Percentiles rank a stretch among this genome's conserved stretches.
Evolutionary conservation across 2,329 filamentous ascomycete species (phyloP).

Genomic region (Elsinoe necatrix): DNA sequence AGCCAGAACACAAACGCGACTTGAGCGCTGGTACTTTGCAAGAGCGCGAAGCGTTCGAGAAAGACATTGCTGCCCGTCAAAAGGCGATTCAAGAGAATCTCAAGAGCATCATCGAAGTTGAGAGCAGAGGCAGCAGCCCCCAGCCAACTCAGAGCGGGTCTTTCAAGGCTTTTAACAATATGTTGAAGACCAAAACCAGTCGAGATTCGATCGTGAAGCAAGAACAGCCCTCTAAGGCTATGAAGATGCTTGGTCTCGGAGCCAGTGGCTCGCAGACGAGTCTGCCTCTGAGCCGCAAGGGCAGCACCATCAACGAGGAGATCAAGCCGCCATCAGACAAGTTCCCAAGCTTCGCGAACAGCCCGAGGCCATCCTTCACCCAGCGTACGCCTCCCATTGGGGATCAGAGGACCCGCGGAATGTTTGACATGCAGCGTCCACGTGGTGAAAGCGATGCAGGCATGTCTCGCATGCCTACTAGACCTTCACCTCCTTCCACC

Average conservation of each 20-base stretch:
- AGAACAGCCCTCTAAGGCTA: slow-evolving; percentile 46
- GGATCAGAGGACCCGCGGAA: slow-evolving; percentile 12
- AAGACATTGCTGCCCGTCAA: slow-evolving; percentile 61
- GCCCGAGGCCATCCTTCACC: slow-evolving; percentile 11
- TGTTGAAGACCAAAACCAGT: slow-evolving; percentile 60
- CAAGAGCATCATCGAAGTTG: slow-evolving; percentile 58
- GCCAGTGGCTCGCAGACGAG: slow-evolving; percentile 11
- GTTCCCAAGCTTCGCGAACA: slow-evolving; percentile 6
- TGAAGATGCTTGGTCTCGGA: slow-evolving; percentile 53
- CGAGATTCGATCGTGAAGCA: slow-evolving; percentile 53
- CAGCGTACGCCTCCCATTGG: slow-evolving; percentile 14
- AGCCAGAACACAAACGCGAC: slow-evolving; percentile 37
- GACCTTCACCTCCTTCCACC: slow-evolving; percentile 29
- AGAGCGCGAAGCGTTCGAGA: slow-evolving; percentile 63
- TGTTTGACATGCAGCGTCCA: slow-evolving; percentile 18
- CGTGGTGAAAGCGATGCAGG: slow-evolving; percentile 30
- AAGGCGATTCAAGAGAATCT: slow-evolving; percentile 65
- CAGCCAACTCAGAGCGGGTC: slow-evolving; percentile 32
- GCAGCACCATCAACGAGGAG: slow-evolving; percentile 4
- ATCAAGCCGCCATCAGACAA: slow-evolving; percentile 3
- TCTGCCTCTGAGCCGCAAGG: slow-evolving; percentile 4
- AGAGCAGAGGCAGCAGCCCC: slow-evolving; percentile 34
- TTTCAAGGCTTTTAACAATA: slow-evolving; percentile 50
- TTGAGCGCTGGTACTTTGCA: slow-evolving; percentile 44
- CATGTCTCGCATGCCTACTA: slow-evolving; percentile 18